Evolutionary conservation across 345 rosid genomes (phyloP).

Genomic region (sweet orange (Citrus sinensis)): DVS_A1.0 CM039165.1:36780501-36781000

Average conservation of each 20-base stretch:
- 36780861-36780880: constrained; percentile 51
- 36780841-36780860: not conserved
- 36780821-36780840: not conserved
- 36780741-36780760: constrained; percentile 68
- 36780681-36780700: not conserved
- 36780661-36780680: not conserved
- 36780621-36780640: constrained; percentile 30
- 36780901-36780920: constrained; percentile 69
- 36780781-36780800: not conserved
- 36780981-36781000: not conserved
- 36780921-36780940: constrained; percentile 63
- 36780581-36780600: constrained; percentile 84
- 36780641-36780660: not conserved
- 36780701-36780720: constrained; percentile 67
- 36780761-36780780: constrained; percentile 52
- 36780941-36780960: constrained; percentile 54
- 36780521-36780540: constrained; percentile 88
- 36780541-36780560: constrained; percentile 69
- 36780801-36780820: not conserved
- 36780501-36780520: constrained; percentile 69
- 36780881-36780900: constrained; percentile 81
- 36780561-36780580: constrained; percentile 81
- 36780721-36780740: constrained; percentile 77
- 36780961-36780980: not conserved
- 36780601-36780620: constrained; percentile 64